Conservation (phyloP, 768 basidiomycete genomes). For the Russula virescens region DNA sequence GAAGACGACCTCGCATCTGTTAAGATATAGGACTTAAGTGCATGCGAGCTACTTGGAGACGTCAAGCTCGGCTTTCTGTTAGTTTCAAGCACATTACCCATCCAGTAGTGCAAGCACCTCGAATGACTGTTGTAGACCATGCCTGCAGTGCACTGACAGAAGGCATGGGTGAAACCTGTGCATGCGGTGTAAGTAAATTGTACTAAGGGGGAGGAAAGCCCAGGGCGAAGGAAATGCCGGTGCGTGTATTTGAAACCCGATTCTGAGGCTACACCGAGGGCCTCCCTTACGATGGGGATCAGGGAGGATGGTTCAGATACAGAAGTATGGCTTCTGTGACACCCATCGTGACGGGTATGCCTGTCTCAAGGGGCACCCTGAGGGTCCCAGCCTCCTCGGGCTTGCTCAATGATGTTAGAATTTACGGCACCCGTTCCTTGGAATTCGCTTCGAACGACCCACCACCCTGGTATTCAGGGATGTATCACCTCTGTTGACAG, state of each 20-base stretch:
- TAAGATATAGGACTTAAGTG: no score
- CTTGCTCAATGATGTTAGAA: conserved; percentile 73
- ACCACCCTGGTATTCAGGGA: no score
- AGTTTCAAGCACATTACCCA: no score
- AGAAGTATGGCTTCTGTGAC: conserved; percentile 71
- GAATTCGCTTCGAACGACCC: conserved; percentile 95
- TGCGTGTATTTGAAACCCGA: no score
- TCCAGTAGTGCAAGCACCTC: neutral
- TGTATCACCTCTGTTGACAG: no score
- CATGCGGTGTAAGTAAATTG: conserved; percentile 39
- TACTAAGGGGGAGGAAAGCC: no score
- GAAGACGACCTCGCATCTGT: no score
- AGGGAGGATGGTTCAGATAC: conserved; percentile 32
- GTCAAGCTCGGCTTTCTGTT: neutral
- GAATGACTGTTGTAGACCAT: conserved; percentile 23
- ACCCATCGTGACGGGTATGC: conserved; percentile 82
- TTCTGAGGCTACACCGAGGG: no score
- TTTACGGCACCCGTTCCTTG: conserved; percentile 79
- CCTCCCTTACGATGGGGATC: conserved; percentile 22
- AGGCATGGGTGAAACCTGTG: conserved; percentile 69
- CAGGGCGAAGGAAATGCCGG: no score
- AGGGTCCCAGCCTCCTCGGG: conserved; percentile 99
- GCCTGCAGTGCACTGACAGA: conserved; percentile 65
- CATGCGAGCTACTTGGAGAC: no score
- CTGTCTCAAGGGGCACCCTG: conserved; percentile 90